Base-by-base conservation (phyloP, 2,329 filamentous ascomycete species). In the Monilinia vaccinii-corymbosi region DNA sequence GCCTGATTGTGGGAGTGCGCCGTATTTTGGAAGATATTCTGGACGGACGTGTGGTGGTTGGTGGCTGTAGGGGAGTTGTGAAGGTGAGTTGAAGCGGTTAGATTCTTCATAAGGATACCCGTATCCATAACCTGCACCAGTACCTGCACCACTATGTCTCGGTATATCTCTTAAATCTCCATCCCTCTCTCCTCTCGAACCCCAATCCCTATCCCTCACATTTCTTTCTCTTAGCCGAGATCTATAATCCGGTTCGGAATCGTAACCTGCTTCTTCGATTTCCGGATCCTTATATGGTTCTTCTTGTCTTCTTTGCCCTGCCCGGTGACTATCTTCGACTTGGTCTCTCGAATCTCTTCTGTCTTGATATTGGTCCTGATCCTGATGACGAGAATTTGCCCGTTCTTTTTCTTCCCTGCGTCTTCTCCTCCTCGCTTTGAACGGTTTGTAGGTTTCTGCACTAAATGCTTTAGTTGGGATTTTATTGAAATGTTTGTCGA, bases 381-480 rank as follows among this genome's bases (percentile, higher is more conserved):
- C 38, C 13, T 53, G 50, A 7, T 42, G 18, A 31, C 18, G 36
- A 32, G 51, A 53, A 32, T 44, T 42, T n/a, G 25, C 28, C 9
- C 38, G 38, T 46, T 46, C 56, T 9, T 45, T 18, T 25, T n/a
- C 21, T 31, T 53, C 36, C 8, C 45, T 44, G 13, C 58, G 44
- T 13, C 44, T 49, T 32, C 49, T 49, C 10, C 44, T 40, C 16
- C 48, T 40, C 8, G 8, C 25, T 34, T 32, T 59, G 8, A 46
- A 45, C 14, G 36, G 48, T 16, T 63, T 62, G 47, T 68, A 69
- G 11, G 68, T 59, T 45, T 45, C 48, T 25, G 28, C 47, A 18
- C 65, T 50, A 2, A 70, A 61, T 18, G 60, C 62, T 32, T 64
- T 62, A 40, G 68, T 59, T 3, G 67, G 68, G 7, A 69, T 14